Conservation (phyloP, 257 asterid species). For the Euphrasia confusa region DNA sequence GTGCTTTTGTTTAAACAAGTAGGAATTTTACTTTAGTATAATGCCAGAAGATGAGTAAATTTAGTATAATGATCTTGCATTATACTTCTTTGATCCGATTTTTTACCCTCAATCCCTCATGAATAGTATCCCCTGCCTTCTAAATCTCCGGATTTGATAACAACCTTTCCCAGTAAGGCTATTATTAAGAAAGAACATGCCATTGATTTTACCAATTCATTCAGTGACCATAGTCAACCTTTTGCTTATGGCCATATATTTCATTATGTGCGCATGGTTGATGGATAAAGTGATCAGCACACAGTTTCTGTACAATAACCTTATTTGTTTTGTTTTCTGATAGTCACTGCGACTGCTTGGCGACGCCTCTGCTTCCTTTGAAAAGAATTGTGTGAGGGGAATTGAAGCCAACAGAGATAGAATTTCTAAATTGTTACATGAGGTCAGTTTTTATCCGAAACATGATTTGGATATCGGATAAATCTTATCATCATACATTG, state of each 20-base stretch:
- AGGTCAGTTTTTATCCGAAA: constrained; percentile 44
- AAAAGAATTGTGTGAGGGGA: constrained; percentile 92
- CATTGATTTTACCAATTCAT: background rate
- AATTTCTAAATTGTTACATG: constrained; percentile 73
- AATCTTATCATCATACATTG: constrained; percentile 3
- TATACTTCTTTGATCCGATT: constrained; percentile 7
- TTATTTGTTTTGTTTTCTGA: constrained; percentile 18
- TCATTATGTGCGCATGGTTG: background rate
- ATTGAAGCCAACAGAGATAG: constrained; percentile 89
- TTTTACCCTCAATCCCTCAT: background rate
- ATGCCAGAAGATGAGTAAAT: background rate
- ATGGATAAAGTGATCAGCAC: background rate
- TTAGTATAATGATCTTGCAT: background rate
- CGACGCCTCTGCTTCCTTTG: constrained; percentile 93
- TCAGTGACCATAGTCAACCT: background rate
- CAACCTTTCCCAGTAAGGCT: constrained; percentile 4
- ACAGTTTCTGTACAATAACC: constrained; percentile 13
- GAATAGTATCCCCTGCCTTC: background rate
- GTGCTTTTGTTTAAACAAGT: background rate
- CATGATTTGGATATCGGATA: constrained; percentile 6
- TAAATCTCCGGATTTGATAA: no score
- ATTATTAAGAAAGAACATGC: background rate
- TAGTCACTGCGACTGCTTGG: constrained; percentile 92
- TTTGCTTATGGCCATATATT: background rate
- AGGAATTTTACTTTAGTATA: background rate